A percentile compares a stretch with the other conserved stretches of the same genome.
Conservation (phyloP, 2,329 filamentous ascomycete genomes). For the Harringtonia lauricola region DNA sequence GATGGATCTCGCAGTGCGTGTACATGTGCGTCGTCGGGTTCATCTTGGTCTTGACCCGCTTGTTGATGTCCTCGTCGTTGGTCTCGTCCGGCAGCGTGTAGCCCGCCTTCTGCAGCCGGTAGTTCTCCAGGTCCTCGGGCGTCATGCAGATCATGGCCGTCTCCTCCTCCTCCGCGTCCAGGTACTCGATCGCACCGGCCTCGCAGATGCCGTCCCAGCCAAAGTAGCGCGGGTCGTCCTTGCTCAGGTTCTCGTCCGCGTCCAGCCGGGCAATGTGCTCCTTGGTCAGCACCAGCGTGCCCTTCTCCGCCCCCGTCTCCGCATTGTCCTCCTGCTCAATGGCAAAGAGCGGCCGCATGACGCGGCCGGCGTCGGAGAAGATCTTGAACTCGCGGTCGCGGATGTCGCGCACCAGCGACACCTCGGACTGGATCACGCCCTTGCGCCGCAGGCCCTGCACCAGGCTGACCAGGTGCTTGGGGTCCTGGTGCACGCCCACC, state of each 20-base stretch:
- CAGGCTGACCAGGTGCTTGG: constrained; percentile 70
- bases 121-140: constrained; percentile 81
- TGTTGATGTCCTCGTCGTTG: constrained; percentile 65
- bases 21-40: constrained; percentile 84
- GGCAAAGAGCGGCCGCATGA: constrained; percentile 88
- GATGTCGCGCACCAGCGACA: constrained; percentile 91
- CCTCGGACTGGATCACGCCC: constrained; percentile 79
- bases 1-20: constrained; percentile 98
- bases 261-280: constrained; percentile 69
- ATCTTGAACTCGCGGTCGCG: constrained; percentile 97
- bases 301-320: constrained; percentile 47
- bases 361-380: constrained; percentile 91
- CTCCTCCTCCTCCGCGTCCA: constrained; percentile 97
- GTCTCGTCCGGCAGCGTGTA: constrained; percentile 29
- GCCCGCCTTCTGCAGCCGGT: constrained; percentile 49
- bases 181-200: constrained; percentile 82
- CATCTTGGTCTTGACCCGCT: constrained; percentile 76
- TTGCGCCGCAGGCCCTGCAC: constrained; percentile 69
- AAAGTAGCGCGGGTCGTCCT: constrained; percentile 52
- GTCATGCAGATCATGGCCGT: constrained; percentile 99
- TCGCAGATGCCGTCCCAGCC: constrained; percentile 84
- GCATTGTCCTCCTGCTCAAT: constrained; percentile 77
- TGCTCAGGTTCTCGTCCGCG: constrained; percentile 46
- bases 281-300: constrained; percentile 72
- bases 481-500: constrained; percentile 90